phyloP scores from a whole-genome alignment of 768 basidiomycete species.

The Hygrophorus pudorinus region DNA sequence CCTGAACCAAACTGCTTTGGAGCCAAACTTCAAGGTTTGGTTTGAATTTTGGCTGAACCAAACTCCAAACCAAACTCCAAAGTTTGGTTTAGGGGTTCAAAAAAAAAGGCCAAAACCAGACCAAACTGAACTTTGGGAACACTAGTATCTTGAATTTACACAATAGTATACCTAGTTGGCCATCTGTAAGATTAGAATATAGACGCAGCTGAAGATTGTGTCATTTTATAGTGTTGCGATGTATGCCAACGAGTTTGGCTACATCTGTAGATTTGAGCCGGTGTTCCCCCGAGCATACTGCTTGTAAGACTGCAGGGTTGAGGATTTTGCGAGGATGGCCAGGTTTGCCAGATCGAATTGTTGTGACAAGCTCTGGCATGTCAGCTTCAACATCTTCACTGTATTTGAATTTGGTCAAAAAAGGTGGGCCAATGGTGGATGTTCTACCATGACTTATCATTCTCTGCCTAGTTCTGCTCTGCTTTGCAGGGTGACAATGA shows the following conservation, averaged over 20 bases:
- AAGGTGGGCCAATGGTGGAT: no score
- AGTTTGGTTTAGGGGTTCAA: no score
- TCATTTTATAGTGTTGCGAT: slow-evolving; percentile 2
- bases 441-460: background rate
- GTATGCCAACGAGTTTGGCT: background rate
- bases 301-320: background rate
- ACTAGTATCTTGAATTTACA: background rate
- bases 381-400: background rate
- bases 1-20: no score
- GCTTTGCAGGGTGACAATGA: background rate
- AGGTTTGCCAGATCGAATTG: background rate
- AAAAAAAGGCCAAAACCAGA: no score
- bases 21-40: no score
- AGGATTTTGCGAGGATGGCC: slow-evolving; percentile 3
- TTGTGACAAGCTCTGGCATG: background rate
- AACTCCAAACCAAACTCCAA: no score
- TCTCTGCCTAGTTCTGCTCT: background rate
- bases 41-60: no score
- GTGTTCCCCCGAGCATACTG: background rate
- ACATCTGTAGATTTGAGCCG: background rate
- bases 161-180: slow-evolving; percentile 4
- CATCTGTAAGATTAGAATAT: background rate
- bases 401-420: background rate
- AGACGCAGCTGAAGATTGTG: background rate
- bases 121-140: no score